Conservation (phyloP, 2,329 filamentous ascomycete species). For the Aphanocladium album region DNA sequence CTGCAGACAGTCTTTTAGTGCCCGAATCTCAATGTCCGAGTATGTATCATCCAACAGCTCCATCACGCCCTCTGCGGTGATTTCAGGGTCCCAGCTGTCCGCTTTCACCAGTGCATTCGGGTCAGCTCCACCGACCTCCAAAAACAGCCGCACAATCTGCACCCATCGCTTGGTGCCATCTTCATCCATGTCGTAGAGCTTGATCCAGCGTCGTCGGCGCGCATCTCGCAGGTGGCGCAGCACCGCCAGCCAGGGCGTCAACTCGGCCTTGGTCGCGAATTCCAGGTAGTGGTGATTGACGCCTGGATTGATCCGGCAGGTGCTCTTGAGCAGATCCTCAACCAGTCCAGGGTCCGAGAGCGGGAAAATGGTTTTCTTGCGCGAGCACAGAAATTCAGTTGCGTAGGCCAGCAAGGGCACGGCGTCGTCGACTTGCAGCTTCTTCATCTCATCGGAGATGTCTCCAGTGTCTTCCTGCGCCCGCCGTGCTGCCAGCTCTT, state of each 20-base stretch:
- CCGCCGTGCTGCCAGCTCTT: slow-evolving; percentile 17
- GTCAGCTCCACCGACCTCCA: slow-evolving; percentile 24
- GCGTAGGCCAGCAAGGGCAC: slow-evolving; percentile 29
- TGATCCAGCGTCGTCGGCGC: slow-evolving; percentile 26
- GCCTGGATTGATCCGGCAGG: slow-evolving; percentile 17
- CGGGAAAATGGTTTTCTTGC: slow-evolving; percentile 30
- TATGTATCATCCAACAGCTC: slow-evolving; percentile 24
- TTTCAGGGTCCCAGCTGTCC: slow-evolving; percentile 28
- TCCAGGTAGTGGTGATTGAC: slow-evolving; percentile 19
- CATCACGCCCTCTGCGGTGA: slow-evolving; percentile 24
- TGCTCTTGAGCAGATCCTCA: slow-evolving; percentile 19
- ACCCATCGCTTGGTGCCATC: slow-evolving; percentile 27
- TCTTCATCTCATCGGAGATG: not conserved
- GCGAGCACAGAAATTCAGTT: slow-evolving; percentile 29
- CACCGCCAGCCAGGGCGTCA: slow-evolving; percentile 26
- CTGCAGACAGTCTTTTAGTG: slow-evolving; percentile 15
- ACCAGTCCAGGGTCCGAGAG: slow-evolving; percentile 26
- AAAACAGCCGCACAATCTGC: slow-evolving; percentile 22
- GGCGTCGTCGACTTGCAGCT: slow-evolving; percentile 10
- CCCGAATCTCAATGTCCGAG: slow-evolving; percentile 17
- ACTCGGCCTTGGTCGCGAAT: slow-evolving; percentile 19
- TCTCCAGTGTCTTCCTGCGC: not conserved
- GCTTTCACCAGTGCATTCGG: slow-evolving; percentile 20
- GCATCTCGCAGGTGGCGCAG: slow-evolving; percentile 28
- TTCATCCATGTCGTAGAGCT: slow-evolving; percentile 23